Base-by-base conservation (phyloP, 2,329 filamentous ascomycete species). In the Apiospora phragmitis region DNA sequence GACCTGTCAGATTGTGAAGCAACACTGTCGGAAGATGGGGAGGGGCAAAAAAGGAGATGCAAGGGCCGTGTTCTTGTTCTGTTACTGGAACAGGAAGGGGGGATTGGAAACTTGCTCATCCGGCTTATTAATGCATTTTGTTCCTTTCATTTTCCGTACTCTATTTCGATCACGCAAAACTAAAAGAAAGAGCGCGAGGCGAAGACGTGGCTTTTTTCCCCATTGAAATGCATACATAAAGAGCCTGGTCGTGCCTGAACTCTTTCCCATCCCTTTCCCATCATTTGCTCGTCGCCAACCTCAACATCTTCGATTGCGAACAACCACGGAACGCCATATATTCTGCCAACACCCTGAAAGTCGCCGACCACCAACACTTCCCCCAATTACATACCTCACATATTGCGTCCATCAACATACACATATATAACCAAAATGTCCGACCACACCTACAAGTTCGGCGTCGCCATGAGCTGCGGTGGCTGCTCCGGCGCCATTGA, bases 401-500 rank as follows among this genome's bases (percentile, higher is more conserved):
- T 14, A 26, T 14, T 24, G 21, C 16, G 38, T 21, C 55, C 55
- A n/a, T 32, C 32, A 62, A 49, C 43, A 67, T 68, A 70, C 45
- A 55, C 67, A 35, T 38, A 68, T 35, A 62, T 62, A 66, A 69
- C 65, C 78, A 86, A 75, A 78, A 94, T 95, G 93, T 85, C 91
- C 72, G 90, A 92, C 77, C 94, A 97, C 87, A 93, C 90, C 76
- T 98, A 98, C 92, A 94, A 96, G 83, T 98, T 98, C 88, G 91
- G 95, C 83, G 90, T 98, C 82, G 88, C 86, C 83, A 99, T 99
- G 96, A 93, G 87, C 87, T 99, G 96, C 85, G 90, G 93, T 80
- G 96, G 96, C 82, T 99, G 96, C 91, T 98, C 95, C 65, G 94
- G 95, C 79, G 96, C 96, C 75, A 88, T 99, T 62, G 93, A 97